Evolutionary conservation across 2,329 filamentous ascomycete species (phyloP).

Genomic region (Ceratocystis alfenasii): DNA sequence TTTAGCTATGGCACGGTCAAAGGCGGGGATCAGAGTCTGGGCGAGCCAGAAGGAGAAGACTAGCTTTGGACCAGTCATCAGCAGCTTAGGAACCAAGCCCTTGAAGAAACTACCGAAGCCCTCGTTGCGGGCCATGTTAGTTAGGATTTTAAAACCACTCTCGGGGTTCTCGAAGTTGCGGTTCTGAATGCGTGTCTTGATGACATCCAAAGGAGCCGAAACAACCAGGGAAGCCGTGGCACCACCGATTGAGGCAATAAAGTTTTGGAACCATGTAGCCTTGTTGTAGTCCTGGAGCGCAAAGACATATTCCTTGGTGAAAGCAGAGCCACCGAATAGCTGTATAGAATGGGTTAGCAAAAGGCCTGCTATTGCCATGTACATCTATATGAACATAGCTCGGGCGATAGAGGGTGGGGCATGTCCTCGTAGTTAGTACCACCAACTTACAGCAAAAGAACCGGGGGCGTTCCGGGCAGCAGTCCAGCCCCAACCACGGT

Average conservation of each 20-base stretch:
- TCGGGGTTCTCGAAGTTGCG: constrained; percentile 97
- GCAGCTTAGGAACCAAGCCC: constrained; percentile 87
- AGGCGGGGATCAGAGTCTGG: constrained; percentile 92
- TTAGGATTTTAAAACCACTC: constrained; percentile 79
- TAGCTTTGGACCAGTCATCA: constrained; percentile 98
- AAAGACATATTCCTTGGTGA: constrained; percentile 94
- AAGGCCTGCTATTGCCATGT: not conserved
- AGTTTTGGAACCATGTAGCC: constrained; percentile 91
- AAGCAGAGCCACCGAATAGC: constrained; percentile 94
- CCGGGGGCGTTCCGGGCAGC: constrained; percentile 93
- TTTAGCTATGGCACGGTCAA: constrained; percentile 44
- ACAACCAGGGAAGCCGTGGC: constrained; percentile 91
- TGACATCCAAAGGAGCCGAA: constrained; percentile 90
- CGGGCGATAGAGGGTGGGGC: too few species aligned
- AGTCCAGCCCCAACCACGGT: constrained; percentile 95
- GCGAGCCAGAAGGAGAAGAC: constrained; percentile 99
- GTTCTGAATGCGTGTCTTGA: constrained; percentile 98
- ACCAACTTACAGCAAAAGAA: constrained; percentile 70
- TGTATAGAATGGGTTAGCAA: constrained; percentile 30
- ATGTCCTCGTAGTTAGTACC: too few species aligned
- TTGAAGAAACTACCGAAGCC: constrained; percentile 88
- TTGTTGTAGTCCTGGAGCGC: constrained; percentile 87
- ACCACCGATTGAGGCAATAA: constrained; percentile 88
- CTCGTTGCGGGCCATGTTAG: constrained; percentile 88
- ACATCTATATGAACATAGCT: not conserved